phyloP scores from a whole-genome alignment of 148 eudicot species.

The Camellia granthamiana region DNA sequence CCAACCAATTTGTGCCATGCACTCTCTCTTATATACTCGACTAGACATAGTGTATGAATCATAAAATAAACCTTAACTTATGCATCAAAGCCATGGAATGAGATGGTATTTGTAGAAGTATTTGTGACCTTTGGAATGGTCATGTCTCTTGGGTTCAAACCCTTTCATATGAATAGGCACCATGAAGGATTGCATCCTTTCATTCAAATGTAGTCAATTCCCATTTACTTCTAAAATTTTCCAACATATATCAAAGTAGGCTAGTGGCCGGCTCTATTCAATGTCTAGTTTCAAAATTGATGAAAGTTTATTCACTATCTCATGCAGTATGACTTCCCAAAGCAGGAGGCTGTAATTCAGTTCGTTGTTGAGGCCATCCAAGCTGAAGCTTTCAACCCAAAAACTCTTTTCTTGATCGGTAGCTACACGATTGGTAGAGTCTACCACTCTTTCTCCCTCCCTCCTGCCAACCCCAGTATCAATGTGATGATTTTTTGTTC shows the following conservation, averaged over 20 bases:
- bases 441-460: conserved; percentile 14
- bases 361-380: conserved; percentile 92
- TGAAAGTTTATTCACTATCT: conserved; percentile 3
- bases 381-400: conserved; percentile 93
- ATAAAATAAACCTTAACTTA: no score
- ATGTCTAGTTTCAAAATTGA: conserved; percentile 1
- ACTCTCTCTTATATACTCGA: no score
- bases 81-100: no score
- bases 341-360: conserved; percentile 88
- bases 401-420: conserved; percentile 87
- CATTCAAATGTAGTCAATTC: no score
- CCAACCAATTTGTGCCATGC: no score
- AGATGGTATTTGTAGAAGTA: no score
- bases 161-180: no score
- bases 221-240: no score
- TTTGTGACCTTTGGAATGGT: no score
- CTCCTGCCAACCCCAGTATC: not conserved
- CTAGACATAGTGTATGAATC: no score
- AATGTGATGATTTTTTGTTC: not conserved
- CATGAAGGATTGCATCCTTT: no score
- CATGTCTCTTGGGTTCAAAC: no score
- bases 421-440: conserved; percentile 86
- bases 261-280: not conserved
- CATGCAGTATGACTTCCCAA: conserved; percentile 93
- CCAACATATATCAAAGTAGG: not conserved